A percentile compares a stretch with the other conserved stretches of the same genome.
Conservation (phyloP, 176 grass and related monocot genomes). For the Juncus effusus region DNA sequence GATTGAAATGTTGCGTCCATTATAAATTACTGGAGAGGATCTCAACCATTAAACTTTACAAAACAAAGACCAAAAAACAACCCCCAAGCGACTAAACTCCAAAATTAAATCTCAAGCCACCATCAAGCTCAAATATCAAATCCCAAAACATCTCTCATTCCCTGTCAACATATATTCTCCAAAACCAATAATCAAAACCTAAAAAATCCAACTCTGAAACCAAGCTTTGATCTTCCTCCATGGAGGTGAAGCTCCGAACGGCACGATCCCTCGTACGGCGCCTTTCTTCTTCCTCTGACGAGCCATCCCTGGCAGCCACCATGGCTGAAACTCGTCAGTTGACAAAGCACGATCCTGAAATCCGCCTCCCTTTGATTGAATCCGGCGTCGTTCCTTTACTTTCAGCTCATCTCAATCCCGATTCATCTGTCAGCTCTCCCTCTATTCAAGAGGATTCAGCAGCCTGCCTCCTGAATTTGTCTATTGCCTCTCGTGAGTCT, state of each 20-base stretch:
- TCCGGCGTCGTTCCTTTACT: slow-evolving; percentile 58
- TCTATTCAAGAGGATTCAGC: slow-evolving; percentile 57
- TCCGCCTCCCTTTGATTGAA: slow-evolving; percentile 49
- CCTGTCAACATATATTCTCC: slow-evolving; percentile 1
- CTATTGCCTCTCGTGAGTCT: slow-evolving; percentile 59
- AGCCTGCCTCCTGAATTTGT: slow-evolving; percentile 82
- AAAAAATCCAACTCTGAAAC: neutral
- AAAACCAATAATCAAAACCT: neutral
- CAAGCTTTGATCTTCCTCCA: slow-evolving; percentile 12
- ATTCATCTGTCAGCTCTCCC: neutral
- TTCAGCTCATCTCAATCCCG: slow-evolving; percentile 35
- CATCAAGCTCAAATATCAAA: neutral
- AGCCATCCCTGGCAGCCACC: slow-evolving; percentile 27
- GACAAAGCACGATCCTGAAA: slow-evolving; percentile 66
- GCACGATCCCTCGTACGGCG: slow-evolving; percentile 50
- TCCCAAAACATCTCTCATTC: neutral
- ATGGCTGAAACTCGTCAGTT: slow-evolving; percentile 53
- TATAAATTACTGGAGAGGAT: too few relatives aligned
- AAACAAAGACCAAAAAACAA: neutral
- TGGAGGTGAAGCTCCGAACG: slow-evolving; percentile 66
- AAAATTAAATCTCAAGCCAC: slow-evolving; percentile 4
- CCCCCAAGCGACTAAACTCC: neutral
- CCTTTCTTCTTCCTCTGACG: slow-evolving; percentile 33
- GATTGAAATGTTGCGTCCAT: too few relatives aligned
- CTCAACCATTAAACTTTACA: too few relatives aligned